Evolutionary conservation across 139 green algal species (phyloP).

Genomic region (Diplosphaera chodatii): DNA sequence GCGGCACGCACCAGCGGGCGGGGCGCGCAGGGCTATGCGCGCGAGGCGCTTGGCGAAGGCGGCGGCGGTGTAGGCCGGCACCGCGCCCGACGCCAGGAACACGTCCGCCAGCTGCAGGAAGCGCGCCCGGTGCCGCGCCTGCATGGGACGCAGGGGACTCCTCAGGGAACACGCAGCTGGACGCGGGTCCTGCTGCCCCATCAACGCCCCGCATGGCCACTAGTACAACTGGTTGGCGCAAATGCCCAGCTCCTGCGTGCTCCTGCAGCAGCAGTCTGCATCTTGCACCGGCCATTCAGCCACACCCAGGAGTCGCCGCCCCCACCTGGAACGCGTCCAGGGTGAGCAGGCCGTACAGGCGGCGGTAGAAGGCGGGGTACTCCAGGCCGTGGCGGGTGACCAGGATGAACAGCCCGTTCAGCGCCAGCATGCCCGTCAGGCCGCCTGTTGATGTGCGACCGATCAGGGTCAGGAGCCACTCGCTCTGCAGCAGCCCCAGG

Average conservation of each 20-base stretch:
- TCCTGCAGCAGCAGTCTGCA: too few relatives aligned
- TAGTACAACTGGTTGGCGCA: too few relatives aligned
- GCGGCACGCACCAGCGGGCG: slow-evolving; percentile 33
- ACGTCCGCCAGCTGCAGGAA: slow-evolving; percentile 90
- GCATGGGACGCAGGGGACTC: slow-evolving; percentile 1
- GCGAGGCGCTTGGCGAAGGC: slow-evolving; percentile 91
- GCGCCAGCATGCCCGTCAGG: slow-evolving; percentile 81
- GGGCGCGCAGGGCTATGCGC: slow-evolving; percentile 65
- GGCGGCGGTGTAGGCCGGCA: slow-evolving; percentile 92
- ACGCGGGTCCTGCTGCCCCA: too few relatives aligned
- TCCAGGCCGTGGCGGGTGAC: slow-evolving; percentile 88
- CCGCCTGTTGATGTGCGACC: slow-evolving; percentile 37
- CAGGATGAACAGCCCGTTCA: slow-evolving; percentile 88
- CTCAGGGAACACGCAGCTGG: too few relatives aligned
- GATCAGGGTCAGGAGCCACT: not conserved
- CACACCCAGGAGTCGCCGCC: not conserved
- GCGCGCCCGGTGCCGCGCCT: slow-evolving; percentile 22
- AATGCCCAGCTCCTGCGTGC: too few relatives aligned
- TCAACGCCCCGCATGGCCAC: too few relatives aligned
- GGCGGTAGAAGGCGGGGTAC: slow-evolving; percentile 79
- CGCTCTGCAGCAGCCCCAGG: too few relatives aligned
- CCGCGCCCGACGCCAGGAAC: slow-evolving; percentile 81
- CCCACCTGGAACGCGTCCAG: slow-evolving; percentile 29
- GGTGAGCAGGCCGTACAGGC: slow-evolving; percentile 74
- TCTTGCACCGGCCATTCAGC: too few relatives aligned